Evolutionary conservation across 1,284 basidiomycete genomes (phyloP).

Genomic region (Vanrija sp.): DNA sequence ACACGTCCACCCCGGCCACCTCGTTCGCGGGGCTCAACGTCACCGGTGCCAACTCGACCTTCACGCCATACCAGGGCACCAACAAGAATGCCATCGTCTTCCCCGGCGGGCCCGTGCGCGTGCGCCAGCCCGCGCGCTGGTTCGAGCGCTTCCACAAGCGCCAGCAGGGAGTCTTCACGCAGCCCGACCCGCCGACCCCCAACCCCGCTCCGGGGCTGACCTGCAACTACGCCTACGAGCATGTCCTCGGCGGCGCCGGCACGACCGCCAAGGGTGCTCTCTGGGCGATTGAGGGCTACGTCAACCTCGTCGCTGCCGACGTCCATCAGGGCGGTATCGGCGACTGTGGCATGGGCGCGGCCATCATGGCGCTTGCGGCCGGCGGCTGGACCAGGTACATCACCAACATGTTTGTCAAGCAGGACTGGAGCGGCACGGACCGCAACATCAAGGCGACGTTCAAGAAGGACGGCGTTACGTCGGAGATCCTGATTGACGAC

Average conservation of each 20-base stretch:
- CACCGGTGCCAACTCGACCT: background rate
- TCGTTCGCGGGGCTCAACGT: conserved; percentile 1
- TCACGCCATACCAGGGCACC: conserved; percentile 9
- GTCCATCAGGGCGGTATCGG: conserved; percentile 20
- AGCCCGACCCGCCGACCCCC: background rate
- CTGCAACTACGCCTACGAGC: conserved; percentile 16
- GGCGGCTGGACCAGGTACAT: conserved; percentile 15
- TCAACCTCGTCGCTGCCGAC: conserved; percentile 19
- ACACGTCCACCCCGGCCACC: conserved; percentile 1
- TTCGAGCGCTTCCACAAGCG: background rate
- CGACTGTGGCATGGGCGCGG: conserved; percentile 22
- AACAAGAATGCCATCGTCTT: conserved; percentile 6
- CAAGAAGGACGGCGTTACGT: conserved; percentile 12
- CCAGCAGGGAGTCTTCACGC: background rate
- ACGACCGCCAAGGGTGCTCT: conserved; percentile 10
- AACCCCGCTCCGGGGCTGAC: background rate
- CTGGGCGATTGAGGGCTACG: conserved; percentile 23
- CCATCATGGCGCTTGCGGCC: conserved; percentile 12
- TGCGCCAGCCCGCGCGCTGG: background rate
- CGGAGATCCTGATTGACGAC: conserved; percentile 18
- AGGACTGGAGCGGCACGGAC: background rate
- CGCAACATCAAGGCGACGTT: conserved; percentile 3
- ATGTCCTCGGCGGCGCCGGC: conserved; percentile 19
- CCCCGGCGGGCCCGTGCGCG: background rate
- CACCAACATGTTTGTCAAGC: conserved; percentile 7